Evolutionary conservation across 2,329 filamentous ascomycete genomes (phyloP).

Genomic region (Ascochyta rabiei): DNA sequence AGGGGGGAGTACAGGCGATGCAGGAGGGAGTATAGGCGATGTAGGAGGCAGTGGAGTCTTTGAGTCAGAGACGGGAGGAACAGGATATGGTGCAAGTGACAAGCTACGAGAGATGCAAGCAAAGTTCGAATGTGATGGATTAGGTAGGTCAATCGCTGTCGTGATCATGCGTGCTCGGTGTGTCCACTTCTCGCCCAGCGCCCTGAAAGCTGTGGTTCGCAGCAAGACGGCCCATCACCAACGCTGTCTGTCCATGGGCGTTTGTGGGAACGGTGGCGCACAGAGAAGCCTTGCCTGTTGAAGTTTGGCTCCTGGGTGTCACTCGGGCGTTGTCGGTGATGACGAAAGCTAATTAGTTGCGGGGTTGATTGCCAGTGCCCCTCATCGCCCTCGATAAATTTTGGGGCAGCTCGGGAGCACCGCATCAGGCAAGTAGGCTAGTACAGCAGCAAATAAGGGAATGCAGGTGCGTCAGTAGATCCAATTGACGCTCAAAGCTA

Average conservation of each 20-base stretch:
- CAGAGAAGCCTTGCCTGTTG: constrained; percentile 12
- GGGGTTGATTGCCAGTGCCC: constrained; percentile 32
- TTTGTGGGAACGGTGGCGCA: constrained; percentile 5
- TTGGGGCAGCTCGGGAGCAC: constrained; percentile 10
- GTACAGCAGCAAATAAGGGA: neutral
- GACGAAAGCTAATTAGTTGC: constrained; percentile 31
- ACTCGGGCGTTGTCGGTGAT: constrained; percentile 17
- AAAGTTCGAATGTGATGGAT: neutral
- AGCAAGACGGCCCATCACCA: neutral
- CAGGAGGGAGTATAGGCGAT: too few species aligned
- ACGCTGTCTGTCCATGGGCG: constrained; percentile 2
- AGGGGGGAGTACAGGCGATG: too few species aligned
- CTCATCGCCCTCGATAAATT: constrained; percentile 26
- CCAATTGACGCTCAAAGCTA: constrained; percentile 29
- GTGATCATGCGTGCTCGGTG: neutral
- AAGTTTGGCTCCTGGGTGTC: constrained; percentile 2
- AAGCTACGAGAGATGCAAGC: neutral
- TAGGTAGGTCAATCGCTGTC: neutral
- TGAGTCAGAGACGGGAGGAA: too few species aligned
- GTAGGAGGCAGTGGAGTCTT: neutral
- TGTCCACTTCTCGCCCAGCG: constrained; percentile 26
- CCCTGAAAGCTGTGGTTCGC: neutral
- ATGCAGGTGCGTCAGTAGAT: constrained; percentile 19
- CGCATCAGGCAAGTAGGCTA: neutral
- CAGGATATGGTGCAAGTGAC: too few species aligned